These are phyloP conservation scores for Penicillium salamii DNA, from an alignment of 495 filamentous ascomycete genomes.

Conservation along the genomic window DNA sequence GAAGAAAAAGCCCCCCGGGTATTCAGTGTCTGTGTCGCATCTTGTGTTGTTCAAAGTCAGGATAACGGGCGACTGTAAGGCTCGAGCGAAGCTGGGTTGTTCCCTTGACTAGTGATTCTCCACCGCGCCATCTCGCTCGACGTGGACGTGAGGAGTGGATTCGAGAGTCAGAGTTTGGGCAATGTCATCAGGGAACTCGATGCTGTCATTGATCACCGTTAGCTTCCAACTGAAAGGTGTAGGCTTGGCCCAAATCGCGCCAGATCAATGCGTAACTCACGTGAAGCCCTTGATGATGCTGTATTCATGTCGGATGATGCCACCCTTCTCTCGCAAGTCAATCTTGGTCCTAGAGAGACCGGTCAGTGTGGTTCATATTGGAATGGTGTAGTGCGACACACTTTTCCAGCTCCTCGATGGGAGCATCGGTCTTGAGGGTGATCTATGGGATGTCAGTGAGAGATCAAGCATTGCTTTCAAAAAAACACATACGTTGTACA, in stretches of 20 bases:
- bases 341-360: conserved; percentile 64
- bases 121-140: conserved; percentile 72
- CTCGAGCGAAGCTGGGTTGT: background rate
- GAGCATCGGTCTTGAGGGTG: conserved; percentile 67
- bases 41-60: background rate
- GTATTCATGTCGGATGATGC: conserved; percentile 79
- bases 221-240: background rate
- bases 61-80: conserved; percentile 1
- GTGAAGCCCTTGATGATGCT: conserved; percentile 85
- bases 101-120: conserved; percentile 56
- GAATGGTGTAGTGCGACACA: conserved; percentile 28
- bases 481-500: conserved; percentile 60
- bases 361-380: conserved; percentile 7
- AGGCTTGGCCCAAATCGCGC: background rate
- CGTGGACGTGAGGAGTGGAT: conserved; percentile 65
- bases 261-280: conserved; percentile 49
- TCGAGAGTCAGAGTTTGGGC: conserved; percentile 63
- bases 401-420: conserved; percentile 60
- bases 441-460: conserved; percentile 52
- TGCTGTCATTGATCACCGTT: conserved; percentile 47
- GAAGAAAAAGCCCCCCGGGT: conserved; percentile 5
- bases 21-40: background rate
- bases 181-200: conserved; percentile 65
- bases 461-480: background rate
- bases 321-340: conserved; percentile 64